These are phyloP conservation scores for Aspergillus bertholletiae DNA, from an alignment of 495 filamentous ascomycete species.

Conservation along the genomic window DNA sequence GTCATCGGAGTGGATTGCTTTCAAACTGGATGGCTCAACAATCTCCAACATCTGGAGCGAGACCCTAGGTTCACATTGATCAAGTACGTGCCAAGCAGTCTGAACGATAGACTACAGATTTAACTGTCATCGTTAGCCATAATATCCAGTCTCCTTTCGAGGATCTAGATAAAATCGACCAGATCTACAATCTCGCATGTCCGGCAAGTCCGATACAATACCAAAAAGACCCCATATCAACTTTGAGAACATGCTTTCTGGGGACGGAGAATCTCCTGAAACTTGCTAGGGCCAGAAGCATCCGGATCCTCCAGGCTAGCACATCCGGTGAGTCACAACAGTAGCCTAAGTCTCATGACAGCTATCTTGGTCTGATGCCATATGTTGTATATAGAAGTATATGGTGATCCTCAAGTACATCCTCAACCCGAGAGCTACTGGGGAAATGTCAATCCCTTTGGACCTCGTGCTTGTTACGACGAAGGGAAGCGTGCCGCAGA, in stretches of 20 bases:
- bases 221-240: constrained; percentile 16
- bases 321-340: too few species aligned
- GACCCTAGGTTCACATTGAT: constrained; percentile 10
- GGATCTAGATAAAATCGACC: constrained; percentile 4
- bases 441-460: constrained; percentile 20
- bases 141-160: constrained; percentile 12
- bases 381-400: too few species aligned
- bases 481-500: constrained; percentile 19
- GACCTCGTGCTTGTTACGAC: constrained; percentile 19
- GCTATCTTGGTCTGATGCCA: too few species aligned
- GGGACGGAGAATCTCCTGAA: constrained; percentile 14
- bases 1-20: constrained; percentile 17
- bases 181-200: constrained; percentile 19
- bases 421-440: constrained; percentile 20
- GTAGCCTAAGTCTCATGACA: too few species aligned
- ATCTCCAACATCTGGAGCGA: constrained; percentile 7
- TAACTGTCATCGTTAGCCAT: too few species aligned
- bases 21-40: constrained; percentile 11
- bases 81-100: constrained; percentile 3
- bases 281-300: constrained; percentile 2
- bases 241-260: constrained; percentile 12
- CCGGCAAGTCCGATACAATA: constrained; percentile 20
- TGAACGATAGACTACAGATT: too few species aligned
- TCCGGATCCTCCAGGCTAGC: constrained; percentile 15
- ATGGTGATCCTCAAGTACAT: constrained; percentile 16